These are phyloP conservation scores for Pyrus betulifolia DNA, from an alignment of 306 rosid genomes.

Conservation along the genomic window DNA sequence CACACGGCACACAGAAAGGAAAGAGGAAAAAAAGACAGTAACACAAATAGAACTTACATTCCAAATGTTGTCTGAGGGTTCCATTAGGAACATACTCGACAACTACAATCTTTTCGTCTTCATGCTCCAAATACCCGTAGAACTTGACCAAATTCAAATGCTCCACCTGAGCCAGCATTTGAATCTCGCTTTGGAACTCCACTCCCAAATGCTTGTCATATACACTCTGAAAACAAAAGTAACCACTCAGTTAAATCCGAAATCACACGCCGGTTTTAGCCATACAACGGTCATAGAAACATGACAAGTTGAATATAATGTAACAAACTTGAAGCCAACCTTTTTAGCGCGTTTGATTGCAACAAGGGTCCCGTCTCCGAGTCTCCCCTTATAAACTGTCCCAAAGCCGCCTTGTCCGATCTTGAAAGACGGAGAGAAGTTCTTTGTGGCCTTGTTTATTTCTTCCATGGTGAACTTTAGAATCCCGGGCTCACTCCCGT, in stretches of 20 bases:
- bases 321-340: constrained; percentile 32
- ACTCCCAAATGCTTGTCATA: constrained; percentile 71
- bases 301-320: background rate
- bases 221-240: constrained; percentile 41
- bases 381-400: constrained; percentile 74
- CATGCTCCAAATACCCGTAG: constrained; percentile 68
- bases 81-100: constrained; percentile 95
- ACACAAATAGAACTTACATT: constrained; percentile 49
- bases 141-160: constrained; percentile 82
- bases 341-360: constrained; percentile 94
- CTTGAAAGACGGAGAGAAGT: constrained; percentile 72
- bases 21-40: background rate
- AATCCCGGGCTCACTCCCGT: constrained; percentile 44
- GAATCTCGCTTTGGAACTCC: constrained; percentile 88
- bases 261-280: background rate
- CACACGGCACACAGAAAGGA: background rate
- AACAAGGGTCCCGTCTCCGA: constrained; percentile 56
- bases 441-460: constrained; percentile 62
- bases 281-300: background rate
- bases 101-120: constrained; percentile 65
- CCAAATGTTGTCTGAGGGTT: constrained; percentile 87
- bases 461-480: constrained; percentile 62
- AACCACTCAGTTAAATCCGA: constrained; percentile 5
- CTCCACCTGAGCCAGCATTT: constrained; percentile 69
- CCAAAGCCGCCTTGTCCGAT: constrained; percentile 99